Conservation (phyloP, 2,329 filamentous ascomycete genomes). For the Clonostachys chloroleuca region DNA sequence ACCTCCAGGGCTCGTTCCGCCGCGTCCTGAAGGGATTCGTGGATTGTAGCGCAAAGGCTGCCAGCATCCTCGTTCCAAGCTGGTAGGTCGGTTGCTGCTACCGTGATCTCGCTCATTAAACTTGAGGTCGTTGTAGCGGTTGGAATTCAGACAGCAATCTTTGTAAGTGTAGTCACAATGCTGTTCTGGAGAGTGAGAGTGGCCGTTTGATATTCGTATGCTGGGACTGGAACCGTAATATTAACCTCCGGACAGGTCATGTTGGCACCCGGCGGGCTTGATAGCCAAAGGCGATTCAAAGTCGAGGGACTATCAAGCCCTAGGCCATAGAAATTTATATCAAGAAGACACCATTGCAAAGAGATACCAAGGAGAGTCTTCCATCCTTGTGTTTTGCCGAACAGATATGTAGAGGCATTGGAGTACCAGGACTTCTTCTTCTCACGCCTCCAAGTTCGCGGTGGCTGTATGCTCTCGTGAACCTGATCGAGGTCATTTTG, state of each 20-base stretch:
- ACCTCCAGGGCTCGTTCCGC: conserved; percentile 41
- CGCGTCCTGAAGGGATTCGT: conserved; percentile 45
- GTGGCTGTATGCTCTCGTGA: background rate
- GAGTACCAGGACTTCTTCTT: background rate
- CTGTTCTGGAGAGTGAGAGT: conserved; percentile 32
- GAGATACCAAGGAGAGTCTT: conserved; percentile 30
- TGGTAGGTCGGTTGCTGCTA: too few species aligned
- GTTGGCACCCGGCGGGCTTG: conserved; percentile 21
- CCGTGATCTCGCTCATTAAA: too few species aligned
- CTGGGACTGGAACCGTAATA: conserved; percentile 6
- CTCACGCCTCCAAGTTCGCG: background rate
- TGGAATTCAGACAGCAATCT: conserved; percentile 24
- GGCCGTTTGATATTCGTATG: conserved; percentile 12
- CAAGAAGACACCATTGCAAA: conserved; percentile 46
- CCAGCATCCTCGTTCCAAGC: conserved; percentile 45
- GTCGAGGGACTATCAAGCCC: conserved; percentile 37
- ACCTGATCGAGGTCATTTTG: background rate
- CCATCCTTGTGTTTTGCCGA: background rate
- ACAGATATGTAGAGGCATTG: background rate
- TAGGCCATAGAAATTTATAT: conserved; percentile 50
- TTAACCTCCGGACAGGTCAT: conserved; percentile 33
- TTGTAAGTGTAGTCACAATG: conserved; percentile 21
- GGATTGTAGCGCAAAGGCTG: conserved; percentile 45
- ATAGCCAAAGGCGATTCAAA: conserved; percentile 30
- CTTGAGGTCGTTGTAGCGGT: too few species aligned